These are phyloP conservation scores for Hanseniaspora gamundiae DNA, from an alignment of 1,139 yeast species.

Conservation along the genomic window DNA sequence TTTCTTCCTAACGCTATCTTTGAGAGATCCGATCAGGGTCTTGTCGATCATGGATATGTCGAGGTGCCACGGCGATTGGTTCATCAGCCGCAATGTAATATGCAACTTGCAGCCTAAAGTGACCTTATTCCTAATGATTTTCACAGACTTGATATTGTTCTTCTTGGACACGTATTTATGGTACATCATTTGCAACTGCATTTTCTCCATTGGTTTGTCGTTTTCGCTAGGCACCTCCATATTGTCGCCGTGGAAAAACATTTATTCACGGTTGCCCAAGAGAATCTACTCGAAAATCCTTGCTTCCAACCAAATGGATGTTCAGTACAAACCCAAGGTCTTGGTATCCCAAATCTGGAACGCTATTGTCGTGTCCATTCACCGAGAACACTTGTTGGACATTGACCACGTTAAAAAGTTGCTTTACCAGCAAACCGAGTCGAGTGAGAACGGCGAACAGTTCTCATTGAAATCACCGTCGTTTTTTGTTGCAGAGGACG, in stretches of 20 bases:
- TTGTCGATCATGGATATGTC: constrained; percentile 45
- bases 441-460: constrained; percentile 17
- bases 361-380: constrained; percentile 62
- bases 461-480: constrained; percentile 43
- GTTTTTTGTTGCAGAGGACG: constrained; percentile 69
- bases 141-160: constrained; percentile 62
- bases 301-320: constrained; percentile 38
- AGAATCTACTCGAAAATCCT: constrained; percentile 57
- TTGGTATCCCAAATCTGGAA: constrained; percentile 72
- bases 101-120: constrained; percentile 53
- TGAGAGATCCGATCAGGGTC: constrained; percentile 68
- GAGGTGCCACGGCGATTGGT: constrained; percentile 49
- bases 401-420: constrained; percentile 54
- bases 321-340: constrained; percentile 35
- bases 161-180: constrained; percentile 80
- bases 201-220: constrained; percentile 59
- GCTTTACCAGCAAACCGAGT: constrained; percentile 39
- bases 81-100: constrained; percentile 18
- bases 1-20: constrained; percentile 63
- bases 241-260: constrained; percentile 79
- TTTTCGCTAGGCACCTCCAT: constrained; percentile 67
- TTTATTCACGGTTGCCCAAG: constrained; percentile 62
- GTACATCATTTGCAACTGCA: constrained; percentile 73
- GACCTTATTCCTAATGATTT: constrained; percentile 40
- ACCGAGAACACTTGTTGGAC: constrained; percentile 65